Base-by-base conservation (phyloP, 2,329 filamentous ascomycete species). In the Anthostomella pinea region DNA sequence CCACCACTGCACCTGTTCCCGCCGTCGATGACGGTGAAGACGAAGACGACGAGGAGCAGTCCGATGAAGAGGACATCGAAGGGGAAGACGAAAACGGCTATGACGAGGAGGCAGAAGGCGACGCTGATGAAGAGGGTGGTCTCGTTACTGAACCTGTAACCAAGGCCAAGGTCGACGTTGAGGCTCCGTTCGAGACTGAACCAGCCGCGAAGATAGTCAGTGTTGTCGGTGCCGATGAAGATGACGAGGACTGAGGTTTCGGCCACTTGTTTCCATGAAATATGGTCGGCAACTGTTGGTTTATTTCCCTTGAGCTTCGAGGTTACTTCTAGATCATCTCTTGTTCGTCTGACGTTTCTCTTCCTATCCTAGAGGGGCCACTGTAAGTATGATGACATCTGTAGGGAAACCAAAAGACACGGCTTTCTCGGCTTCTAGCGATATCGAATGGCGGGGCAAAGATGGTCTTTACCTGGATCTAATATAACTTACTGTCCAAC, bases 151-250 rank as follows among this genome's bases (percentile, higher is more conserved):
- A 45, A 10, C 5, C 23, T 7, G 15, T 13, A 6, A n/a, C n/a
- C n/a, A 56, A 58, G 35, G 47, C 31, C 7, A 58, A 54, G 20
- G 48, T 52, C 16, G 54, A 47, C 11, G 54, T 63, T 4, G 54
- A 56, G 17, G 43, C 32, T 11, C 48, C 54, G 4, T 20, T 33
- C 18, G 45, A 47, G n/a, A 41, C 26, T 16, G 49, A 46, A n/a
- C n/a, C n/a, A n/a, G n/a, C n/a, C 30, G 44, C 45, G 17, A 46
- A 43, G 21, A 26, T 31, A 20, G 38, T 38, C 23, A 41, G 43
- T 10, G 32, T 39, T 19, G 37, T 32, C 11, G 43, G 46, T 22
- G 48, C 43, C 21, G 40, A 40, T 24, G 54, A 43, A 30, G 54
- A 47, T n/a, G 43, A 47, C 23, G 55, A 53, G 7, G 54, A 56